Conservation (phyloP, 139 green algal species). For the Closterium sp. region DNA sequence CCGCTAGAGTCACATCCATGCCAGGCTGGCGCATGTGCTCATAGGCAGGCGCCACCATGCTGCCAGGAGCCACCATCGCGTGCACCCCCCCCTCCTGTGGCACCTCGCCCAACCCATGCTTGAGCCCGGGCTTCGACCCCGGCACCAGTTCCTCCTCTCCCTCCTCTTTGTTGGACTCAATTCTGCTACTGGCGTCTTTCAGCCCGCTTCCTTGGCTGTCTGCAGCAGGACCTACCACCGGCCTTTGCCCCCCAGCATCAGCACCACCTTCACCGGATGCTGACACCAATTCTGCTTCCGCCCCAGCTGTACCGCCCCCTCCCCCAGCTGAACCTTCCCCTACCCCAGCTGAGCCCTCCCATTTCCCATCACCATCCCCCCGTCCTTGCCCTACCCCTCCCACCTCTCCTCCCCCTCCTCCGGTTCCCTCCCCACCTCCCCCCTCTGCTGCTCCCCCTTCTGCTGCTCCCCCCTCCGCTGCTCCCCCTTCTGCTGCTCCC, state of each 20-base stretch:
- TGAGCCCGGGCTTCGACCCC: background rate
- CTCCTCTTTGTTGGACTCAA: background rate
- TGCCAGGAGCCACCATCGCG: background rate
- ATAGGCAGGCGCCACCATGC: background rate
- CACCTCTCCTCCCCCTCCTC: background rate
- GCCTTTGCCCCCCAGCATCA: background rate
- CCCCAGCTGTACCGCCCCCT: background rate
- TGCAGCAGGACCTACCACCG: background rate
- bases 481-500: background rate
- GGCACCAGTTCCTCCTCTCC: background rate
- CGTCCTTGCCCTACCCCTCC: background rate
- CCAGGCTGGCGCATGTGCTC: background rate
- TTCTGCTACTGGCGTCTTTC: background rate
- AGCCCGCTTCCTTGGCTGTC: background rate
- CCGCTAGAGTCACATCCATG: background rate
- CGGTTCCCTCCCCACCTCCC: background rate
- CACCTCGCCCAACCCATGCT: background rate
- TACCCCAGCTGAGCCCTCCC: background rate
- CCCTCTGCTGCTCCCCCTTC: background rate
- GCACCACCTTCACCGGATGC: too few species aligned
- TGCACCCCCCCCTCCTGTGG: background rate
- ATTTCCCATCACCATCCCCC: background rate
- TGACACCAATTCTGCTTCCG: background rate
- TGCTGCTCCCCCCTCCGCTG: background rate
- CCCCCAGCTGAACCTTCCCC: background rate